These are phyloP conservation scores for Eragrostis curvula DNA, from an alignment of 176 grass and related monocot genomes.

Conservation along the genomic window DNA sequence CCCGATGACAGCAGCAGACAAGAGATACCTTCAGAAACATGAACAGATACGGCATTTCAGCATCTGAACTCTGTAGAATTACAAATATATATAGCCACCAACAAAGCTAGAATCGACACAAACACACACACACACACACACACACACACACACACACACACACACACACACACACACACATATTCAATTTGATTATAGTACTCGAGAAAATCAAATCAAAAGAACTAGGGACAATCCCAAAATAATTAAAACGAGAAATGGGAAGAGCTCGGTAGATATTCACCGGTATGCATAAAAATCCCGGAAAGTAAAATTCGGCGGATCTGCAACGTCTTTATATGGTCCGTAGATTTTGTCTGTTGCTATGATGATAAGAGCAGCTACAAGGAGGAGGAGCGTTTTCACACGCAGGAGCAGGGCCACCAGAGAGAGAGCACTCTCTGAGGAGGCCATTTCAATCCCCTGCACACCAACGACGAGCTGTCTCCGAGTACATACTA, in stretches of 20 bases:
- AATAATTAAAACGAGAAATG: background rate
- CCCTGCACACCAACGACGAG: background rate
- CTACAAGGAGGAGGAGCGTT: background rate
- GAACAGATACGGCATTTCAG: background rate
- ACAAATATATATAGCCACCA: background rate
- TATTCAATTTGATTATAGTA: too few relatives aligned
- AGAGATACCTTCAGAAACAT: background rate
- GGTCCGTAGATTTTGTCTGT: background rate
- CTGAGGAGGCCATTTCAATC: background rate
- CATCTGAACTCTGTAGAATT: background rate
- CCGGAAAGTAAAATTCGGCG: background rate
- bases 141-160: too few relatives aligned
- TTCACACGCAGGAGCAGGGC: background rate
- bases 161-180: too few relatives aligned
- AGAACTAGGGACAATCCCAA: background rate
- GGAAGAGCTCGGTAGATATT: background rate
- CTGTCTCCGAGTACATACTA: background rate
- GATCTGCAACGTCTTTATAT: background rate
- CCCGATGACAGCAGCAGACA: conserved; percentile 11
- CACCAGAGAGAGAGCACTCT: background rate
- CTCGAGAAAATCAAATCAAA: too few relatives aligned
- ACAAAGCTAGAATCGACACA: too few relatives aligned
- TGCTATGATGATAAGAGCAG: background rate
- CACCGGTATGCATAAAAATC: background rate
- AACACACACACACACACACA: too few relatives aligned